Evolutionary conservation across 495 filamentous ascomycete genomes (phyloP), one percentile per base, ranked within the genome.

Genomic region (Parmelia sp.): DNA sequence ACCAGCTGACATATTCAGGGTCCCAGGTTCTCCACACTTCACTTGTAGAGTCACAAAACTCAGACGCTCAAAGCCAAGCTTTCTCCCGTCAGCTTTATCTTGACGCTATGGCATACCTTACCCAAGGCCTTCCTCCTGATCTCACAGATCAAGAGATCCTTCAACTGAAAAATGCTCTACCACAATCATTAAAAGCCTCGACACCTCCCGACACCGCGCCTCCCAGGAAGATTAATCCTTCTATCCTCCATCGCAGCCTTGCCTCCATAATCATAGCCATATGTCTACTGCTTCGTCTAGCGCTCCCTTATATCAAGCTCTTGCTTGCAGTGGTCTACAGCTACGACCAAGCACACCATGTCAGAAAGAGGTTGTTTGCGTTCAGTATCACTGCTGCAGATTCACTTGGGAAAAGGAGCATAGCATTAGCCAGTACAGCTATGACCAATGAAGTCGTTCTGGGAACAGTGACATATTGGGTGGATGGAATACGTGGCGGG

Each of bases 341-440:
- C 44, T 88, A 85, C 66, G 88, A 90, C 64, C 82, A 85, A n/a
- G 77, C 83, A 37, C 78, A 88, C 71, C 82, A 76, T 63, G 77
- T 90, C 49, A 83, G 80, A 0, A 80, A 87, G 63, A 79, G 79
- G 10, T 45, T 86, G 19, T 66, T 88, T 7, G 75, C 76, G 0
- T 71, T 73, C 5, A 73, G 80, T 2, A 68, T 87, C 15, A 76
- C 77, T 56, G 75, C 80, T 2, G 80, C 82, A 7, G 82, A 86
- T 65, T 75, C 70, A 0, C 37, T 87, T 21, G 82, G 86, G 2
- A 82, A 79, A 66, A 73, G 76, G 19, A 73, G 82, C 49, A 64
- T 84, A 14, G 75, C 73, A 29, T 64, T 87, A 15, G 79, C 47
- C 10, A 57, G 31, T 25, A 49, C 62, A 11, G 65, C 61, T 14